Conservation (phyloP, 768 basidiomycete genomes). For the Calocera cornea region DNA sequence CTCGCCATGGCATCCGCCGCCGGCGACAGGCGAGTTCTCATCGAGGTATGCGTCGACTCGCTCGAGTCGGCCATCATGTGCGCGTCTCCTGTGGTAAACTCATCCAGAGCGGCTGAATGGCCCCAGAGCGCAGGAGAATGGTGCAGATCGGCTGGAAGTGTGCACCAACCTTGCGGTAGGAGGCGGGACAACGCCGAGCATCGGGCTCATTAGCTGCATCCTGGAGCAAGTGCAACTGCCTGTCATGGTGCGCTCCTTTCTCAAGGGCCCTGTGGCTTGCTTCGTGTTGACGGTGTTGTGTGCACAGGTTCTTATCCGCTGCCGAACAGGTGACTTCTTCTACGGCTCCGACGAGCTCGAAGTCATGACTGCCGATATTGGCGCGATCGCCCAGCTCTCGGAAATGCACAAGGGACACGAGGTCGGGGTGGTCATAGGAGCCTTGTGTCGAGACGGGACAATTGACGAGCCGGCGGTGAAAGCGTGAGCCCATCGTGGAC, state of each 20-base stretch:
- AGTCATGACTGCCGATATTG: constrained; percentile 66
- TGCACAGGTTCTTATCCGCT: constrained; percentile 61
- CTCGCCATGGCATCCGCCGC: background rate
- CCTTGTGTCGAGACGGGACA: constrained; percentile 15
- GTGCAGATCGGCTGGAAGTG: constrained; percentile 64
- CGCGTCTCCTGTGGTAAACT: constrained; percentile 18
- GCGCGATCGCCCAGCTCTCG: constrained; percentile 31
- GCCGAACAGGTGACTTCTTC: constrained; percentile 64
- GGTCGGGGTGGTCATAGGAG: constrained; percentile 23
- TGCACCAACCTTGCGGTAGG: constrained; percentile 57
- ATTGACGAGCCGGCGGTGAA: constrained; percentile 45
- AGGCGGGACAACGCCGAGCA: constrained; percentile 69
- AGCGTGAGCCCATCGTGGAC: constrained; percentile 29
- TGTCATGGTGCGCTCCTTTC: constrained; percentile 42
- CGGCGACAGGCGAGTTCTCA: constrained; percentile 26
- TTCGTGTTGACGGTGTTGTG: background rate
- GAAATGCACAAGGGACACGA: constrained; percentile 31
- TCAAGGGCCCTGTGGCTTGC: background rate
- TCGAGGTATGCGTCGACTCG: constrained; percentile 69
- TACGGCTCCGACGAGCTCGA: constrained; percentile 53
- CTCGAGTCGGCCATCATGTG: constrained; percentile 55
- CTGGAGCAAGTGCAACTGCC: constrained; percentile 33
- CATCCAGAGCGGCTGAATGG: background rate
- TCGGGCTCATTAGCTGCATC: constrained; percentile 56
- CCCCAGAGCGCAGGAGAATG: constrained; percentile 50